Base-by-base conservation (phyloP, 257 asterid genomes). In the Cordia subcordata region DNA sequence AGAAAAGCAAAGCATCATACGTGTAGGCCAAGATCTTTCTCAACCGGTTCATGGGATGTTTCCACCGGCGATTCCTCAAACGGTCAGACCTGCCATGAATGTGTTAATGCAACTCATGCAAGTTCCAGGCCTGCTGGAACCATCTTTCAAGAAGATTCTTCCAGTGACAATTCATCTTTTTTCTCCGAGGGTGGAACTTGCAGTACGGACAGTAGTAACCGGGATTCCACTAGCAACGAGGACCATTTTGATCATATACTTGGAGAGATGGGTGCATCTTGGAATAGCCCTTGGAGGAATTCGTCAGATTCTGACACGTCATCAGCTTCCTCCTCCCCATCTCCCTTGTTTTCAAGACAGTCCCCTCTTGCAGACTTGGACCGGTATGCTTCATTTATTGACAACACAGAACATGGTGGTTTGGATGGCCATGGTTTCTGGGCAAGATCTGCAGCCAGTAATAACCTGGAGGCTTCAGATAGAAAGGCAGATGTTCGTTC, bases 161-260 rank as follows among this genome's bases (percentile, higher is more conserved):
- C 64, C 0, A 80, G 90, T 60, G 90, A 80, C 55, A 69, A 71
- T 19, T 79, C 88, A 9, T 82, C 92, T 21, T 58, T 82, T 66
- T 88, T 85, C 81, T 88, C 96, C 0, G 96, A 88, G 57, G 74
- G 13, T 11, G 72, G 78, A 50, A 83, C 96, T 37, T 49, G 70
- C 77, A 79, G 89, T 66, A 88, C 96, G 0, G 94, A 81, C 45
- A 81, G 83, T 76, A 85, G 82, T 59, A 75, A 76, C 65, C 59
- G 76, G 68, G 90, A 72, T 56, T 85, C 93, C 0, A 49, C 66
- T 4, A 69, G 87, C 75, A 69, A 78, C 0, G 87, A 76, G 5
- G 96, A 88, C 51, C 62, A 40, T 67, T 65, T 77, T 5, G 94
- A 82, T 61, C 82, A 73, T 18, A 11, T 10, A 10, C 2, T 42